Base-by-base conservation (phyloP, 1,139 yeast species). In the Sugiyamaella grinbergsii region DNA sequence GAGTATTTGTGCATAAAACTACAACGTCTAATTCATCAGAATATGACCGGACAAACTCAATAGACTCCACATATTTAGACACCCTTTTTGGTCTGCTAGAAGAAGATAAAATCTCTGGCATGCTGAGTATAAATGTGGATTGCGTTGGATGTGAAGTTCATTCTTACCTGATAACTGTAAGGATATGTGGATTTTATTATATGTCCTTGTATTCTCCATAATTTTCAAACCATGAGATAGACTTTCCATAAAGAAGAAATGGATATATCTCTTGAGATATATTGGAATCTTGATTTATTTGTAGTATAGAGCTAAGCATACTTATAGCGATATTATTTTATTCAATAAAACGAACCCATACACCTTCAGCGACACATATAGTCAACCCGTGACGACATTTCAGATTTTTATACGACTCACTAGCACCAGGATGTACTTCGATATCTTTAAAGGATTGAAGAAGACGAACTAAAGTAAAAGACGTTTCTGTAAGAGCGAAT, bases 401-500 rank as follows among this genome's bases (percentile, higher is more conserved):
- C 28, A 38, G 22, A 7, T 20, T 29, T 15, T 41, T 29, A 22
- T 13, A 26, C 4, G 42, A 20, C 13, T 8, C 8, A 11, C 15
- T 29, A 20, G 44, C 44, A 15, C 16, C 33, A 5, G 42, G 37
- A 34, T 19, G 38, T 23, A 37, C 40, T 24, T 42, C 41, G 29
- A 60, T 46, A 34, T 49, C 53, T 5, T 45, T 49, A 43, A 58
- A 62, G 18, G 55, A 50, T 61, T 75, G 79, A 28, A 66, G 62
- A 46, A 79, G 61, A 51, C 82, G 66, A 13, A 70, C 71, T 34
- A 75, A 58, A 7, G 75, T 72, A 54, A 77, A 79, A 3, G 77
- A 69, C 3, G 80, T 79, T 63, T 80, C 84, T 15, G 82, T 78
- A 52, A 79, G 71, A 0, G 82, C 83, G 64, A 76, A 78, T 62